These are phyloP conservation scores for Thozetella sp. DNA, from an alignment of 495 filamentous ascomycete species.

Conservation along the genomic window DNA sequence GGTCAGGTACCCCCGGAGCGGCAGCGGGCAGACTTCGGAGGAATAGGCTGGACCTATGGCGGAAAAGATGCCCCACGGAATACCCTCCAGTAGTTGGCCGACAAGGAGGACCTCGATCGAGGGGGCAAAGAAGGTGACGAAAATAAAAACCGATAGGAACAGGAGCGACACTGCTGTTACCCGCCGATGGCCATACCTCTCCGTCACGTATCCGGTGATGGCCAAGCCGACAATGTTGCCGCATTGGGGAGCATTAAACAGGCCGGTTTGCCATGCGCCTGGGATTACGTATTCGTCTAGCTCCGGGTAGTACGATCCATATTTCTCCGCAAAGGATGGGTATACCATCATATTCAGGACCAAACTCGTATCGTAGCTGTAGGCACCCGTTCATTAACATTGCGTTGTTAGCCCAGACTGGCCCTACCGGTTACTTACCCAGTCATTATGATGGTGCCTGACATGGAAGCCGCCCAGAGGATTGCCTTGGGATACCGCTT, in stretches of 20 bases:
- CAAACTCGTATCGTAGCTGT: slow-evolving; percentile 41
- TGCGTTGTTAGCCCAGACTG: background rate
- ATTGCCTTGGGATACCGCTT: background rate
- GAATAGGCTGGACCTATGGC: slow-evolving; percentile 47
- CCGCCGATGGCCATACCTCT: slow-evolving; percentile 43
- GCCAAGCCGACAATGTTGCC: slow-evolving; percentile 40
- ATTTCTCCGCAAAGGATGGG: slow-evolving; percentile 29
- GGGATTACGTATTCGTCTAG: slow-evolving; percentile 26
- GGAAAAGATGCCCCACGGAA: slow-evolving; percentile 63
- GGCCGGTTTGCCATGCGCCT: slow-evolving; percentile 31
- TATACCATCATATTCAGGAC: slow-evolving; percentile 29
- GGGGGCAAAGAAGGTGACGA: slow-evolving; percentile 58
- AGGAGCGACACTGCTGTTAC: slow-evolving; percentile 40
- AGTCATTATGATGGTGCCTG: background rate
- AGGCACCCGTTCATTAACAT: background rate
- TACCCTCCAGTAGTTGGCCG: slow-evolving; percentile 65
- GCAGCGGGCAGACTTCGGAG: slow-evolving; percentile 64
- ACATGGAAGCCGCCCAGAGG: background rate
- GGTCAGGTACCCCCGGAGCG: slow-evolving; percentile 64
- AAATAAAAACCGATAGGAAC: slow-evolving; percentile 48
- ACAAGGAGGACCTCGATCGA: slow-evolving; percentile 58
- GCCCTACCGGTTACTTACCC: no score
- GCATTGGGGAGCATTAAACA: slow-evolving; percentile 20
- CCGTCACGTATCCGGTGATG: slow-evolving; percentile 47
- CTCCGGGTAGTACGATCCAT: slow-evolving; percentile 14